phyloP scores from a whole-genome alignment of 2,329 filamentous ascomycete species.

The Phaeoacremonium minimum region DNA sequence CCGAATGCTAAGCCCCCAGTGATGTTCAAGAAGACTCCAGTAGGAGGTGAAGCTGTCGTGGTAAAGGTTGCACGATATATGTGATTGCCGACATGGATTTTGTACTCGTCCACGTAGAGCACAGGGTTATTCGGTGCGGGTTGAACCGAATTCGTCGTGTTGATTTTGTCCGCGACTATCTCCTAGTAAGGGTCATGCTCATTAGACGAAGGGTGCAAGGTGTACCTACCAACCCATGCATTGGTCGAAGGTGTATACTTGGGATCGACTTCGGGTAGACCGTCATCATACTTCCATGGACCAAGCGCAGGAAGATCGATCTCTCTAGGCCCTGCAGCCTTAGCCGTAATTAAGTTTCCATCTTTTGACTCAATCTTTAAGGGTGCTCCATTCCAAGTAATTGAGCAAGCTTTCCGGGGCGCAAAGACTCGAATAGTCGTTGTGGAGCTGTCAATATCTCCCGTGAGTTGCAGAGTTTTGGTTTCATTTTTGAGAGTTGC shows the following conservation, averaged over 20 bases:
- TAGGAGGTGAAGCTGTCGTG: conserved; percentile 27
- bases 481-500: conserved; percentile 27
- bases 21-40: conserved; percentile 42
- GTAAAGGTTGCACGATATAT: conserved; percentile 50
- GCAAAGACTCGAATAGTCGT: conserved; percentile 42
- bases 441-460: conserved; percentile 33
- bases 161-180: conserved; percentile 41
- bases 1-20: conserved; percentile 52
- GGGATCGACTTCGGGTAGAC: conserved; percentile 39
- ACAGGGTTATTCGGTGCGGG: conserved; percentile 48
- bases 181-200: not conserved
- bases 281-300: conserved; percentile 41
- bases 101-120: conserved; percentile 54
- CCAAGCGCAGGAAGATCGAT: conserved; percentile 33
- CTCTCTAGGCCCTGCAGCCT: conserved; percentile 17
- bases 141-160: conserved; percentile 39
- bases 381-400: conserved; percentile 48
- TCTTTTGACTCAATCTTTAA: conserved; percentile 17
- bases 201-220: not conserved
- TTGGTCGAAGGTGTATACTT: conserved; percentile 36
- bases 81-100: conserved; percentile 48
- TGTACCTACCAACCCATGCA: conserved; percentile 34
- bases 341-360: conserved; percentile 20
- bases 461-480: conserved; percentile 33
- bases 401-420: conserved; percentile 32